Evolutionary conservation across 805 yeast species (phyloP), one percentile per base, ranked within the genome.

Genomic region (Deakozyma indianensis): DNA sequence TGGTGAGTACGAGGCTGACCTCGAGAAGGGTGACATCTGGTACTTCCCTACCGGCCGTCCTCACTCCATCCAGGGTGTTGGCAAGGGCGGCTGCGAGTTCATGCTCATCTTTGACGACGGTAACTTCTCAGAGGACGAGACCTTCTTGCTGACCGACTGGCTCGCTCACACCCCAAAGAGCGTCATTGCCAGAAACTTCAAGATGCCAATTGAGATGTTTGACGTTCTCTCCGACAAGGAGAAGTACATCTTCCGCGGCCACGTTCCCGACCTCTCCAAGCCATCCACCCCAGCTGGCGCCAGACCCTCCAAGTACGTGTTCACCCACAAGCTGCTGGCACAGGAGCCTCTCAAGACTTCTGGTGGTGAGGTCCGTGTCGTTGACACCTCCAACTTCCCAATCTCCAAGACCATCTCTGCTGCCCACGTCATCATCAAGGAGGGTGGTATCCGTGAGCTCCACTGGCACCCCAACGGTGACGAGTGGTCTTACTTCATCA

Each of bases 401-500:
- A 32, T 41, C 15, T 20, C 28, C 27, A 41, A 27, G n/a, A 41
- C 43, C 20, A 22, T 23, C 20, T 18, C 43, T 23, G 43, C 43
- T 3, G 43, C 43, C 3, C 43, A 41, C 29, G 43, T 41, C 27
- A 41, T 41, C 29, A 41, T 41, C 27, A 21, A 41, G 14, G 32
- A 27, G 3, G 28, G 27, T 22, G 20, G 43, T 21, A 3, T 41
- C 7, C 3, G 43, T 16, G 27, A 20, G 4, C 22, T 41, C 32
- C 43, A 41, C 43, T 41, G 43, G 43, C 43, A 41, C 14, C 43
- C 43, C 28, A 41, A 41, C 24, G 43, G 32, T 9, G 43, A 41
- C 14, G 43, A 41, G 27, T 41, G 43, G 43, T 41, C 43, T 16
- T 41, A 41, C 9, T 41, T 41, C 29, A 20, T 41, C 35, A 27